Evolutionary conservation across 2,329 filamentous ascomycete species (phyloP).

Genomic region (Xylaria sp.): DNA sequence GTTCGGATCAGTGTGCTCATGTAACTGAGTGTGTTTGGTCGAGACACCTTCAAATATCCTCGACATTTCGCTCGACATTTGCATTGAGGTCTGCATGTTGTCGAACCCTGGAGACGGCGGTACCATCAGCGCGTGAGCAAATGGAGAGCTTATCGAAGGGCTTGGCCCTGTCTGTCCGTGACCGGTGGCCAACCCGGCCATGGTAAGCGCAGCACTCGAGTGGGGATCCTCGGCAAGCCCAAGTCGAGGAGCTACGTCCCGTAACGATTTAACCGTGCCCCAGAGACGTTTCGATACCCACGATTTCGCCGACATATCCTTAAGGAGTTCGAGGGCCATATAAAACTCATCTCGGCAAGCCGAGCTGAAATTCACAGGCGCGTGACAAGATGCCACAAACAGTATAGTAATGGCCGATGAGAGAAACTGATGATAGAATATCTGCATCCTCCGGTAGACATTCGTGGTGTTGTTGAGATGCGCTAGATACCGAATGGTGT

Average conservation of each 20-base stretch:
- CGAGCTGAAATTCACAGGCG: conserved; percentile 75
- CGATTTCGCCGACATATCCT: conserved; percentile 76
- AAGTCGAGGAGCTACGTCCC: conserved; percentile 76
- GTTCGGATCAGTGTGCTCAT: conserved; percentile 31
- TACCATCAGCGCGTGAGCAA: conserved; percentile 37
- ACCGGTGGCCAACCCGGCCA: conserved; percentile 64
- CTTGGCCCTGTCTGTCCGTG: conserved; percentile 51
- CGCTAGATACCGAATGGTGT: conserved; percentile 77
- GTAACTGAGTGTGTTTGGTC: conserved; percentile 39
- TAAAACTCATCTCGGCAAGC: conserved; percentile 81
- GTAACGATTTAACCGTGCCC: conserved; percentile 76
- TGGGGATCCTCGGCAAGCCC: conserved; percentile 68
- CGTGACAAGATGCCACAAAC: conserved; percentile 81
- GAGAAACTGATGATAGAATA: conserved; percentile 84
- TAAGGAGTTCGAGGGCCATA: conserved; percentile 78
- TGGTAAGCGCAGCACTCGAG: conserved; percentile 63
- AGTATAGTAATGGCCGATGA: conserved; percentile 79
- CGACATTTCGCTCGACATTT: conserved; percentile 66
- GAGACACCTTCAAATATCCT: conserved; percentile 58
- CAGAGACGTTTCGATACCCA: conserved; percentile 79
- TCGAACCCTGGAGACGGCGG: conserved; percentile 38
- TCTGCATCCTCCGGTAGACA: conserved; percentile 76
- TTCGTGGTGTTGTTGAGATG: conserved; percentile 78
- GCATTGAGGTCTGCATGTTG: conserved; percentile 56
- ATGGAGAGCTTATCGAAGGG: conserved; percentile 34